Evolutionary conservation across 2,329 filamentous ascomycete genomes (phyloP).

Genomic region (Ilyonectria robusta): DNA sequence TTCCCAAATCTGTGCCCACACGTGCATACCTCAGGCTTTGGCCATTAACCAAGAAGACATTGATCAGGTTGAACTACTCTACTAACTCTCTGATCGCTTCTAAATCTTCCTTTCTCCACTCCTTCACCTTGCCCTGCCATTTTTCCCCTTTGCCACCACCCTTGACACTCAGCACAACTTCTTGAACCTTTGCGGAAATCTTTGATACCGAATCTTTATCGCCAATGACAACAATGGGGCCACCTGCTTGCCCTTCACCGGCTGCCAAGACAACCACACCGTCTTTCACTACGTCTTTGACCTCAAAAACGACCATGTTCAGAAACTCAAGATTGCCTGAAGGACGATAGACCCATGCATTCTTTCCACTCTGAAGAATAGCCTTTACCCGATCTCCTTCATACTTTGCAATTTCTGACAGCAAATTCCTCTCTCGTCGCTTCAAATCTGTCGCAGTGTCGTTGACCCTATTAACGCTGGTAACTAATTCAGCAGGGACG

Average conservation of each 20-base stretch:
- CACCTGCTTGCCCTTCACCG: slow-evolving; percentile 43
- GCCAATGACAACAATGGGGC: slow-evolving; percentile 46
- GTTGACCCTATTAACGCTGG: slow-evolving; percentile 29
- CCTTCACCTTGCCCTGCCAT: slow-evolving; percentile 51
- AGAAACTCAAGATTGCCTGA: slow-evolving; percentile 49
- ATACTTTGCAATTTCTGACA: slow-evolving; percentile 48
- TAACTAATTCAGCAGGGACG: slow-evolving; percentile 40
- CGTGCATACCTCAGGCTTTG: not conserved
- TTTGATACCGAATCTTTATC: slow-evolving; percentile 42
- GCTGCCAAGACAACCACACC: slow-evolving; percentile 44
- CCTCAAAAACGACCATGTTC: slow-evolving; percentile 46
- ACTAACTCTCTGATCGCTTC: slow-evolving; percentile 38
- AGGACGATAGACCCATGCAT: slow-evolving; percentile 43
- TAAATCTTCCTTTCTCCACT: slow-evolving; percentile 47
- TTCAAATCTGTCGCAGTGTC: slow-evolving; percentile 40
- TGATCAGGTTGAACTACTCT: slow-evolving; percentile 9
- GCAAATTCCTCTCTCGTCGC: slow-evolving; percentile 46
- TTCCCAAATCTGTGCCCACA: not conserved
- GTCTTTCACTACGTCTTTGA: slow-evolving; percentile 39
- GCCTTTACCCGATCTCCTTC: slow-evolving; percentile 44
- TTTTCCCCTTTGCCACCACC: slow-evolving; percentile 49
- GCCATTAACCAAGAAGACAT: not conserved
- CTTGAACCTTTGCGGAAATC: slow-evolving; percentile 32
- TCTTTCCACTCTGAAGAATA: slow-evolving; percentile 33
- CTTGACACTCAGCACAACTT: slow-evolving; percentile 37